Conservation (phyloP, 75 land plant genomes). For the Adiantum capillusveneris region DNA sequence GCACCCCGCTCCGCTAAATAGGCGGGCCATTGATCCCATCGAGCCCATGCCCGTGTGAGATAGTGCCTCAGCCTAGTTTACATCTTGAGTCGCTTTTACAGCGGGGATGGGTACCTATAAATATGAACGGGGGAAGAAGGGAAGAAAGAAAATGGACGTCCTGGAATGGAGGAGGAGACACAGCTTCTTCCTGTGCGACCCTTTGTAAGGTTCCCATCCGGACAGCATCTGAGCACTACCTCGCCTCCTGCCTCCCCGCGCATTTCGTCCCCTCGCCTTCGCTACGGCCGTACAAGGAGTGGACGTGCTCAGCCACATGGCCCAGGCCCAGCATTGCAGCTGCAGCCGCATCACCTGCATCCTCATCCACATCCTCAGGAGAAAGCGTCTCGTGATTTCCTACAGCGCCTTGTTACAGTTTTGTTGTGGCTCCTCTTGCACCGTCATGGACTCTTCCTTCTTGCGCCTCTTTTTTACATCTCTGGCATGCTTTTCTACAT, state of each 20-base stretch:
- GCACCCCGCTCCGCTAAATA: too few species aligned
- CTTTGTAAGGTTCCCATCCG: neutral
- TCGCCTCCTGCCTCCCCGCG: conserved; percentile 21
- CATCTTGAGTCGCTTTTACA: too few species aligned
- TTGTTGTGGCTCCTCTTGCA: conserved; percentile 13
- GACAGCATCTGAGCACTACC: neutral
- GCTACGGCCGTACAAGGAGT: neutral
- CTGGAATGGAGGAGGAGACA: neutral
- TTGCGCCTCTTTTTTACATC: conserved; percentile 45
- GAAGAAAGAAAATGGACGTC: too few species aligned
- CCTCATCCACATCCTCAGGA: neutral
- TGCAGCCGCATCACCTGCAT: neutral
- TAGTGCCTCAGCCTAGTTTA: too few species aligned
- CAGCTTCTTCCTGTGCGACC: conserved; percentile 6
- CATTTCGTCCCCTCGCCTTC: conserved; percentile 8
- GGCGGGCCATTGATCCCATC: too few species aligned
- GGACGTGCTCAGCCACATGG: neutral
- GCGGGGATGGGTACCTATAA: too few species aligned
- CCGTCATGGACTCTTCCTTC: conserved; percentile 28
- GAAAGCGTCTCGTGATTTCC: neutral
- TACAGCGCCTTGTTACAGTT: neutral
- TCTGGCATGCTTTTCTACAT: conserved; percentile 35
- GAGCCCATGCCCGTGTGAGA: too few species aligned
- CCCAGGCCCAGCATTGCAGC: neutral
- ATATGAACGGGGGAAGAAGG: too few species aligned